phyloP scores from a whole-genome alignment of 2,329 filamentous ascomycete species.

The Thielaviopsis euricoi region DNA sequence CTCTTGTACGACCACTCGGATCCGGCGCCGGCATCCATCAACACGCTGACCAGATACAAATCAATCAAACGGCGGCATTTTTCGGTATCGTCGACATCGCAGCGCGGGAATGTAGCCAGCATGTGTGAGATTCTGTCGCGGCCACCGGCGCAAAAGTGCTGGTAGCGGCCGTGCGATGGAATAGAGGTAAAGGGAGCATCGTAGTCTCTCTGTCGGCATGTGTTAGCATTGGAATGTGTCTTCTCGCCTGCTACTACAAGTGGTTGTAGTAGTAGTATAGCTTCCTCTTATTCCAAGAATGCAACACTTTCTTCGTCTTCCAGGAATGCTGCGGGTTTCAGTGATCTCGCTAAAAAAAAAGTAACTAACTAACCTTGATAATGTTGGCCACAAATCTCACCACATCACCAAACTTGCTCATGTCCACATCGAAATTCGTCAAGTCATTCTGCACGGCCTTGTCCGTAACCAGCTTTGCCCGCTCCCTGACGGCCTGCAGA shows the following conservation, averaged over 20 bases:
- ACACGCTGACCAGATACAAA: constrained; percentile 62
- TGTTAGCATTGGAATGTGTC: constrained; percentile 4
- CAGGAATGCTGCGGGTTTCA: background rate
- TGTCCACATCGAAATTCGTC: constrained; percentile 77
- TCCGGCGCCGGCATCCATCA: constrained; percentile 78
- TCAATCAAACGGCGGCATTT: constrained; percentile 61
- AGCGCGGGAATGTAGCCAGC: constrained; percentile 46
- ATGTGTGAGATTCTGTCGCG: constrained; percentile 57
- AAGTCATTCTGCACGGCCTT: constrained; percentile 65
- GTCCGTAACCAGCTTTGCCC: constrained; percentile 55
- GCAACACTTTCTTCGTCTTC: no score
- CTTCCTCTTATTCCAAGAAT: no score
- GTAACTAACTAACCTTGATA: constrained; percentile 55
- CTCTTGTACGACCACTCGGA: constrained; percentile 87
- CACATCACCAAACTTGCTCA: constrained; percentile 67
- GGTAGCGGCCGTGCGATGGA: constrained; percentile 72
- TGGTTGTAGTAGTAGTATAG: no score
- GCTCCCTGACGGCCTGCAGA: constrained; percentile 71
- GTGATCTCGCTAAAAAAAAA: background rate
- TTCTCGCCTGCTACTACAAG: no score
- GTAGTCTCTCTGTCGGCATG: constrained; percentile 31
- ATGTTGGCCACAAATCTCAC: constrained; percentile 80
- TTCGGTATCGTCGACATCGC: constrained; percentile 53
- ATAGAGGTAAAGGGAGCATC: constrained; percentile 44
- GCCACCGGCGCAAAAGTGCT: constrained; percentile 71